These are phyloP conservation scores for Diaporthe australafricana DNA, from an alignment of 2,329 filamentous ascomycete genomes.

Conservation along the genomic window DNA sequence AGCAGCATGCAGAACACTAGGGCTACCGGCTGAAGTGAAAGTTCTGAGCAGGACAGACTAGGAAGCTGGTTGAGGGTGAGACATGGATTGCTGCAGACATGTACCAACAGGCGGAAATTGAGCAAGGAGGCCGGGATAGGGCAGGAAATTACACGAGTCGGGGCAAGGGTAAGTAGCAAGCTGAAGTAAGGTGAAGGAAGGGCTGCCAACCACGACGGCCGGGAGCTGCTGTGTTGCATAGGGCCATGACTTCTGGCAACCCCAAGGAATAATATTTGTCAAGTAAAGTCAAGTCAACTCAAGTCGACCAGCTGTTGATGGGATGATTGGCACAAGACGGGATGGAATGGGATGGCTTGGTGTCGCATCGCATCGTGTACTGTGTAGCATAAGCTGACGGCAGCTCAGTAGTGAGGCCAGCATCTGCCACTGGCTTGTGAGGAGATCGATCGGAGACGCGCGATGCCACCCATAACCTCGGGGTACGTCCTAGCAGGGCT, in stretches of 20 bases:
- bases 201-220: neutral
- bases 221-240: neutral
- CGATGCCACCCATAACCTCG: neutral
- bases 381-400: neutral
- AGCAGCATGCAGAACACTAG: conserved; percentile 9
- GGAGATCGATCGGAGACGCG: neutral
- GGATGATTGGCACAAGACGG: neutral
- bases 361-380: neutral
- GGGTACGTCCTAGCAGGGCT: neutral
- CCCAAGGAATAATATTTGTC: too few species aligned
- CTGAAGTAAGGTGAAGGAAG: neutral
- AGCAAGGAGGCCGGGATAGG: neutral
- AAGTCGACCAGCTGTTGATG: neutral
- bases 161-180: neutral
- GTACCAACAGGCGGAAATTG: conserved; percentile 28
- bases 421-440: neutral
- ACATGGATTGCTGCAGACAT: conserved; percentile 18
- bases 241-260: too few species aligned
- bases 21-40: conserved; percentile 14
- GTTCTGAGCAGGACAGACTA: conserved; percentile 3
- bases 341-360: neutral
- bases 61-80: conserved; percentile 23
- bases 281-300: too few species aligned
- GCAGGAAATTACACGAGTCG: neutral
- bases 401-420: neutral